Percentiles rank a stretch among this genome's conserved stretches.
Conservation (phyloP, 2,329 filamentous ascomycete species). For the Ascochyta rabiei region DNA sequence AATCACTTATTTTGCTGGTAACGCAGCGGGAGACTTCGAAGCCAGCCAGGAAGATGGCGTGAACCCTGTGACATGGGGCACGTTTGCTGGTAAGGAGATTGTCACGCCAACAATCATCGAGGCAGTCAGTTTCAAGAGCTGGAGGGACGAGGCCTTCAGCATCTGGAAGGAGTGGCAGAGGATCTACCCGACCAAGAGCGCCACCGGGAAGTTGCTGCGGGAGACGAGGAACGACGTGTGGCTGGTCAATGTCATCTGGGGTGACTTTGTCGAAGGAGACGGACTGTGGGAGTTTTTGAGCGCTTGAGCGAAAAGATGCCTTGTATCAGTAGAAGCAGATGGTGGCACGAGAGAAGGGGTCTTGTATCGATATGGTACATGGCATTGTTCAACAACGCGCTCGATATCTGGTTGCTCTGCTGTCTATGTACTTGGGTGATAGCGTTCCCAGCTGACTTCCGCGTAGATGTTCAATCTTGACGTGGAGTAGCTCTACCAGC, state of each 20-base stretch:
- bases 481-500: too few relatives aligned
- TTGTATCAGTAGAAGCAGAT: neutral
- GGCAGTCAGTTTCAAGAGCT: slow-evolving; percentile 89
- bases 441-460: too few relatives aligned
- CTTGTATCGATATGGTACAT: too few relatives aligned
- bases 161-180: slow-evolving; percentile 95
- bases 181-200: slow-evolving; percentile 78
- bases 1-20: slow-evolving; percentile 88
- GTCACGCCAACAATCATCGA: slow-evolving; percentile 96
- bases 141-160: slow-evolving; percentile 93
- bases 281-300: slow-evolving; percentile 73
- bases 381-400: too few relatives aligned
- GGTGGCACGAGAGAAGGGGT: too few relatives aligned
- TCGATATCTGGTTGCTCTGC: too few relatives aligned
- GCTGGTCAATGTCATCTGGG: slow-evolving; percentile 90
- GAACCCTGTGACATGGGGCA: slow-evolving; percentile 96
- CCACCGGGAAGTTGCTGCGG: slow-evolving; percentile 74
- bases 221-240: slow-evolving; percentile 72
- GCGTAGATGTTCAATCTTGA: too few relatives aligned
- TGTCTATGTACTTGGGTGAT: too few relatives aligned
- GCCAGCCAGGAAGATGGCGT: slow-evolving; percentile 71
- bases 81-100: slow-evolving; percentile 94
- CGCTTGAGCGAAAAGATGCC: neutral
- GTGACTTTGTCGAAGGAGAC: slow-evolving; percentile 73
- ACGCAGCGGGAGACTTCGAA: slow-evolving; percentile 76